phyloP scores from a whole-genome alignment of 2,329 filamentous ascomycete species.

The Cladosporium sp. region DNA sequence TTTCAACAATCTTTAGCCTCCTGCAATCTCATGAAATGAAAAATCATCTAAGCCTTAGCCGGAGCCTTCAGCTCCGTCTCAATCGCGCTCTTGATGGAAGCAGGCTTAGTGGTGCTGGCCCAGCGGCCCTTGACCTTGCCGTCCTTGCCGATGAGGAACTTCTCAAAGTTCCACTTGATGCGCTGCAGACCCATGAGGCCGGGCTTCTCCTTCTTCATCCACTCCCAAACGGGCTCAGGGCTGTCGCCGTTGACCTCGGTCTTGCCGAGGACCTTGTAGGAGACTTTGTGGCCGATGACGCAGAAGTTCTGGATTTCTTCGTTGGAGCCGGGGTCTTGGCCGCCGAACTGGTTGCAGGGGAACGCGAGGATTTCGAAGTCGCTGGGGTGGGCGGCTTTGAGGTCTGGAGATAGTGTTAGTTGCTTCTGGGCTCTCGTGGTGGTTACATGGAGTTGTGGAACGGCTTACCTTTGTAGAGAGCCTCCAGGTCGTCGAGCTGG shows the following conservation, averaged over 20 bases:
- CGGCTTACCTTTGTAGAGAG: constrained; percentile 65
- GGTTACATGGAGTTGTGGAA: neutral
- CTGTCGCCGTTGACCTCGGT: constrained; percentile 86
- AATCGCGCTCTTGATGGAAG: constrained; percentile 70
- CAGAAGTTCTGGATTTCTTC: constrained; percentile 67
- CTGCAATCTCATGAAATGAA: neutral
- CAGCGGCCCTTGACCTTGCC: constrained; percentile 81
- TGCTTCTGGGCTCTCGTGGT: neutral
- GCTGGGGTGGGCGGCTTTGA: constrained; percentile 66
- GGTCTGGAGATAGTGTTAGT: constrained; percentile 26
- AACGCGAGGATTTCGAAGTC: constrained; percentile 89
- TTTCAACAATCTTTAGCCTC: neutral
- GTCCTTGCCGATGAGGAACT: constrained; percentile 85
- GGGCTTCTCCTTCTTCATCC: constrained; percentile 66
- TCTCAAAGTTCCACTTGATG: constrained; percentile 99
- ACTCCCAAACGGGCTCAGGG: constrained; percentile 76
- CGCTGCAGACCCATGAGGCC: constrained; percentile 83
- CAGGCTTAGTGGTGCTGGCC: constrained; percentile 85
- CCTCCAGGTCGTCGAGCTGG: constrained; percentile 87
- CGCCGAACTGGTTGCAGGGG: constrained; percentile 96
- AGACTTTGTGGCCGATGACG: constrained; percentile 90
- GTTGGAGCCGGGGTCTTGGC: constrained; percentile 76
- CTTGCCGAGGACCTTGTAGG: constrained; percentile 88
- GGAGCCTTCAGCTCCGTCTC: constrained; percentile 60
- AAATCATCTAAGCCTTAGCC: neutral